Percentiles rank a stretch among this genome's conserved stretches.
phyloP scores from a whole-genome alignment of 495 filamentous ascomycete species.

The Penicillium ucsense region DNA sequence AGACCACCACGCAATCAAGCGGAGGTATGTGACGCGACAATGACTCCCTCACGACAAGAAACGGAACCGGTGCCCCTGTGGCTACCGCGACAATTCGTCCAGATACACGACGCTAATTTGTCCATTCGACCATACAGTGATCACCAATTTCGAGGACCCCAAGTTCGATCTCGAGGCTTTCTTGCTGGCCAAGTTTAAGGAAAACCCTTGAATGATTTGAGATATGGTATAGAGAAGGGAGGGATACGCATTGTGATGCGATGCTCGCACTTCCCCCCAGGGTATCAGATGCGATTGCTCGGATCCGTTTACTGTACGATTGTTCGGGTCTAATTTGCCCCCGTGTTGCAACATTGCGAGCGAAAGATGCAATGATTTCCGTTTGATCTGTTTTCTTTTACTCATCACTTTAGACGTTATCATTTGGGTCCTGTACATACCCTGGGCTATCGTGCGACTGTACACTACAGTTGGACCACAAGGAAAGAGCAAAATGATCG shows the following conservation, averaged over 20 bases:
- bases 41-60: background rate
- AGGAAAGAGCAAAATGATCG: conserved; percentile 35
- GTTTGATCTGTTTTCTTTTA: conserved; percentile 23
- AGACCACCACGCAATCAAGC: conserved; percentile 36
- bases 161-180: conserved; percentile 87
- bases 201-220: conserved; percentile 36
- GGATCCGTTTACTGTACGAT: conserved; percentile 41
- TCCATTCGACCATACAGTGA: conserved; percentile 42
- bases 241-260: conserved; percentile 26
- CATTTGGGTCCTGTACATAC: conserved; percentile 41
- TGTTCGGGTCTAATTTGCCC: conserved; percentile 37
- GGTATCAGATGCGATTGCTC: conserved; percentile 31
- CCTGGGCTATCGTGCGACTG: conserved; percentile 37
- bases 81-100: background rate
- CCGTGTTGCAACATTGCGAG: conserved; percentile 39
- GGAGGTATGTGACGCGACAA: conserved; percentile 44
- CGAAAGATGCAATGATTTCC: conserved; percentile 36
- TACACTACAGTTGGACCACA: conserved; percentile 39
- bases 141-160: conserved; percentile 72
- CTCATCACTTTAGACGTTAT: conserved; percentile 34
- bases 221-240: conserved; percentile 22
- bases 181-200: conserved; percentile 53
- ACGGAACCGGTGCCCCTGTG: background rate
- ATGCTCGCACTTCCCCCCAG: conserved; percentile 26
- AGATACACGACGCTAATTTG: conserved; percentile 13